These are phyloP conservation scores for Ceraceosorus guamensis DNA, from an alignment of 1,284 basidiomycete genomes.

Conservation along the genomic window DNA sequence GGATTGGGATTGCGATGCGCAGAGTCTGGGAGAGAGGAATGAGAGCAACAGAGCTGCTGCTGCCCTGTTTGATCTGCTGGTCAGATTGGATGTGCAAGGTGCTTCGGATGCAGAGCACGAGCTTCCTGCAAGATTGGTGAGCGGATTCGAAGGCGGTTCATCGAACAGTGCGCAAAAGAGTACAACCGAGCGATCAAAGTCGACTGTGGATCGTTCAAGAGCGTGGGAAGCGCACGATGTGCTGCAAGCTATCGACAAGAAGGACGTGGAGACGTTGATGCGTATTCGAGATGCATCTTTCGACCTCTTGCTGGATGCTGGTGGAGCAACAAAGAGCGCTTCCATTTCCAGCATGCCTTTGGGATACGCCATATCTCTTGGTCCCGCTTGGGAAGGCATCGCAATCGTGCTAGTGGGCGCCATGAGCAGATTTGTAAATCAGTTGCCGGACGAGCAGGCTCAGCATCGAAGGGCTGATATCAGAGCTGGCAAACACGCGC, in stretches of 20 bases:
- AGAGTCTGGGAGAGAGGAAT: too few relatives aligned
- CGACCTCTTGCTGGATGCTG: slow-evolving; percentile 37
- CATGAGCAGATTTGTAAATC: slow-evolving; percentile 42
- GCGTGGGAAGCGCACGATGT: slow-evolving; percentile 40
- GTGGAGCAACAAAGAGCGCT: neutral
- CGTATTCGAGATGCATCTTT: slow-evolving; percentile 40
- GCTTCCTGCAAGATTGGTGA: too few relatives aligned
- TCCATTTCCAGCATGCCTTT: slow-evolving; percentile 8
- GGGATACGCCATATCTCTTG: slow-evolving; percentile 32
- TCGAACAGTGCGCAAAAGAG: too few relatives aligned
- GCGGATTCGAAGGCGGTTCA: too few relatives aligned
- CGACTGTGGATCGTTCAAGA: too few relatives aligned
- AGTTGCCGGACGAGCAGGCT: slow-evolving; percentile 38
- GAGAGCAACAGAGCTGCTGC: too few relatives aligned
- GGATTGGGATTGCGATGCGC: too few relatives aligned
- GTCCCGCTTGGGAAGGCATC: slow-evolving; percentile 31
- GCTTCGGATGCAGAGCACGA: too few relatives aligned
- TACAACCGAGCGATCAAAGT: too few relatives aligned
- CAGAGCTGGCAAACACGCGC: slow-evolving; percentile 8
- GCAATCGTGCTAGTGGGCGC: slow-evolving; percentile 39
- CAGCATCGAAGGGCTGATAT: slow-evolving; percentile 6
- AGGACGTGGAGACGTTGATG: slow-evolving; percentile 39
- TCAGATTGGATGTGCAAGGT: too few relatives aligned
- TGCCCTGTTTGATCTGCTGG: too few relatives aligned
- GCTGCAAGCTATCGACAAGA: slow-evolving; percentile 41